These are phyloP conservation scores for Lophiostoma macrostomum DNA, from an alignment of 495 filamentous ascomycete genomes.

Conservation along the genomic window DNA sequence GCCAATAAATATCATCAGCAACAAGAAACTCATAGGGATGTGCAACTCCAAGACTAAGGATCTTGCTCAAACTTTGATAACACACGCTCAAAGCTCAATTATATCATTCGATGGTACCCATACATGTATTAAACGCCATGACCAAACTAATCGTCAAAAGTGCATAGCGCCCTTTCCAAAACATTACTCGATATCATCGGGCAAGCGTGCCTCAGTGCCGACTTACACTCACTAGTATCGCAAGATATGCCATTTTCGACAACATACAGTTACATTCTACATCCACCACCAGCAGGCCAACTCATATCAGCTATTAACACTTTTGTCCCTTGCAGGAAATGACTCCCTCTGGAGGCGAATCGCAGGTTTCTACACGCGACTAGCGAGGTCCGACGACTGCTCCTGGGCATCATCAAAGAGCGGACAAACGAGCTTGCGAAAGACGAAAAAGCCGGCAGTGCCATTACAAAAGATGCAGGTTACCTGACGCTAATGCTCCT, in stretches of 20 bases:
- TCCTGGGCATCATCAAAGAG: constrained; percentile 1
- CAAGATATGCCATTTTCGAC: constrained; percentile 59
- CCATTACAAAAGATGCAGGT: background rate
- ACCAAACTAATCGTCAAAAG: background rate
- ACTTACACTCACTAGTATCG: constrained; percentile 68
- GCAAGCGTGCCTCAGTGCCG: constrained; percentile 69
- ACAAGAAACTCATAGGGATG: constrained; percentile 22
- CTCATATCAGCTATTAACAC: constrained; percentile 11
- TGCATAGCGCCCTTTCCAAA: background rate
- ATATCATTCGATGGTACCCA: background rate
- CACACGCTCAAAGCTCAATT: background rate
- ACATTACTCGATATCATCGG: constrained; percentile 84
- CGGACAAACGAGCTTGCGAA: background rate
- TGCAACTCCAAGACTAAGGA: too few relatives aligned
- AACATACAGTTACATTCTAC: constrained; percentile 62
- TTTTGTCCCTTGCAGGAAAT: constrained; percentile 18
- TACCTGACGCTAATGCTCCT: constrained; percentile 14
- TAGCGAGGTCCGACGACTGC: background rate
- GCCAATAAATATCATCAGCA: background rate
- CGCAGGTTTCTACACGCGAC: constrained; percentile 7
- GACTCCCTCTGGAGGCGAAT: constrained; percentile 19
- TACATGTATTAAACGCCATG: background rate
- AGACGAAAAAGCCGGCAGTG: background rate
- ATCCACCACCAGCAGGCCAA: constrained; percentile 37
- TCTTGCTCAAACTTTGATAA: too few relatives aligned